Percentiles rank a stretch among this genome's conserved stretches.
phyloP scores from a whole-genome alignment of 2,329 filamentous ascomycete species.

The Exophiala bonariae region DNA sequence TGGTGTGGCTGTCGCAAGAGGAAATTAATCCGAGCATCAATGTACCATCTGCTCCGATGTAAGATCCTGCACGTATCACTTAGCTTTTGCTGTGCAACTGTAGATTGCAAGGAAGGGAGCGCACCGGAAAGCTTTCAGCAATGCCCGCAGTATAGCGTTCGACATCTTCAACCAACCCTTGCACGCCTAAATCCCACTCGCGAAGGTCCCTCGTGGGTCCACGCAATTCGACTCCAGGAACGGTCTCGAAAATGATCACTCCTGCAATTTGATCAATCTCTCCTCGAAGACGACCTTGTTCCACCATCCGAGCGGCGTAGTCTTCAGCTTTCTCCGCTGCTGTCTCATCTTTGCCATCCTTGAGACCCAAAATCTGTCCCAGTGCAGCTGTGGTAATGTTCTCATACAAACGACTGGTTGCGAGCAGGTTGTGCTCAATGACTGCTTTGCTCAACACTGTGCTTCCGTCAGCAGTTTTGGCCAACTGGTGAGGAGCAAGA shows the following conservation, averaged over 20 bases:
- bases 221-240: slow-evolving; percentile 65
- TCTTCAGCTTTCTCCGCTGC: slow-evolving; percentile 77
- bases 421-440: slow-evolving; percentile 92
- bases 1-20: no score
- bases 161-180: slow-evolving; percentile 82
- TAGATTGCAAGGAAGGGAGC: slow-evolving; percentile 28
- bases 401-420: slow-evolving; percentile 74
- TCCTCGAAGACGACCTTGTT: slow-evolving; percentile 83
- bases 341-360: slow-evolving; percentile 44
- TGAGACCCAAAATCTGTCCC: slow-evolving; percentile 73
- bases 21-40: slow-evolving; percentile 7
- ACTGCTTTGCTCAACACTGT: slow-evolving; percentile 93
- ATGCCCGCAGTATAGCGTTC: slow-evolving; percentile 81
- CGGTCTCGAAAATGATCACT: slow-evolving; percentile 81
- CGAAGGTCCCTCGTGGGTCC: slow-evolving; percentile 70
- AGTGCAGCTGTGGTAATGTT: slow-evolving; percentile 77
- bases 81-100: not conserved
- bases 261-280: slow-evolving; percentile 92
- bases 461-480: slow-evolving; percentile 82
- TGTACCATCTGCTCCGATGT: slow-evolving; percentile 19
- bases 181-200: slow-evolving; percentile 86
- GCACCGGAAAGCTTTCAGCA: slow-evolving; percentile 75
- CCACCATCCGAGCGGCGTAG: slow-evolving; percentile 92
- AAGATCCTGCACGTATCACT: slow-evolving; percentile 16
- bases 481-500: slow-evolving; percentile 84